Evolutionary conservation across 495 filamentous ascomycete species (phyloP), one percentile per base, ranked within the genome.

Genomic region (Lasiosphaeria ovina): DNA sequence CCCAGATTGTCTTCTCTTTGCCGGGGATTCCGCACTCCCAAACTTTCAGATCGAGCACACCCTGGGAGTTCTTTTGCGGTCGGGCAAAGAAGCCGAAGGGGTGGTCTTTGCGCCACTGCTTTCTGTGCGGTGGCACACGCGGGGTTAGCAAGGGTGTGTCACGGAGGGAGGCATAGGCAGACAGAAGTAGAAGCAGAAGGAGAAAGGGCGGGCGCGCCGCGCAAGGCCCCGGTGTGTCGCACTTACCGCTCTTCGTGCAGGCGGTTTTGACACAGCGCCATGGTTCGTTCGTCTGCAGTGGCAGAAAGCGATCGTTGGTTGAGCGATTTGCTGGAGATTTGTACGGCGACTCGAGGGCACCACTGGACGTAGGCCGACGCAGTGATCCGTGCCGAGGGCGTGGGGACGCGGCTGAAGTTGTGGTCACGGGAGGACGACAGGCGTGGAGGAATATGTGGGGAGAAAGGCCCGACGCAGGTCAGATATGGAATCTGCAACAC

Each of bases 21-120:
- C 95, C 94, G 3, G 94, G 94, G 34, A 99, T 88, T 33, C 92
- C 93, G 66, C 94, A 99, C 61, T 96, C 91, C 94, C 94, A 99
- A 48, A 84, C 81, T 83, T 97, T 98, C 51, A 99, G 74, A 68
- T 99, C 95, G 34, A 98, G 80, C 0, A 90, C 86, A 17, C 92
- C 93, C 58, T 91, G 82, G 6, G 85, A 66, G 55, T 86, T 93
- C 65, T 92, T 89, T 55, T 88, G 74, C 3, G 95, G 94, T 64
- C 92, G 89, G 33, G 94, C 94, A 73, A 88, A 96, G 81, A 99
- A 99, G 44, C 95, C 95, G 67, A 98, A 99, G 0, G 94, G 94
- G 66, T 99, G 94, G 67, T 99, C 95, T 60, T 87, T 87, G 50
- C 94, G 86, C 94, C 94, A 99, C 75, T 95, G 91, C 76, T 96